Evolutionary conservation across 2,329 filamentous ascomycete species (phyloP).

Genomic region (Eurotiales sp.): DNA sequence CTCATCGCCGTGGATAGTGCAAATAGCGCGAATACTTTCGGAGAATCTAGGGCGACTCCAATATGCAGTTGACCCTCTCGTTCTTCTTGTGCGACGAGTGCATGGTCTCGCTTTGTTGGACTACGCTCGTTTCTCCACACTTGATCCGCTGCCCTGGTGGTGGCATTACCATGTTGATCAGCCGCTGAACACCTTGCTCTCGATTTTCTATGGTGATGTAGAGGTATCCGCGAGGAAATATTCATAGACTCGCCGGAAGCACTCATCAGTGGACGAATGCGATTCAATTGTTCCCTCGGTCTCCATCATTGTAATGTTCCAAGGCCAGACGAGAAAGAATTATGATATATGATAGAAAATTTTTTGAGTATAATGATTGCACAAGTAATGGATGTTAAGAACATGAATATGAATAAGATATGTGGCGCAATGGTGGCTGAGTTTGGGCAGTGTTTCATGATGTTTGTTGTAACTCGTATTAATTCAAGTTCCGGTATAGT

Average conservation of each 20-base stretch:
- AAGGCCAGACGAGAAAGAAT: too few species aligned
- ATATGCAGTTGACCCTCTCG: constrained; percentile 19
- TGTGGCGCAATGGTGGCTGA: neutral
- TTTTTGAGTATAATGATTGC: too few species aligned
- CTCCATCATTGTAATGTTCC: too few species aligned
- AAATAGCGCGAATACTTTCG: constrained; percentile 10
- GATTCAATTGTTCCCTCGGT: too few species aligned
- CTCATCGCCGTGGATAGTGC: neutral
- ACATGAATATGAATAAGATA: too few species aligned
- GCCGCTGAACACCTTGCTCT: constrained; percentile 35
- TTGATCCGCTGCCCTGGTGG: constrained; percentile 57
- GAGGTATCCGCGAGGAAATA: neutral
- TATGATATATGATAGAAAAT: too few species aligned
- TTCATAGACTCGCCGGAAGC: neutral
- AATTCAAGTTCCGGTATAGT: neutral
- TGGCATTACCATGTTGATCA: constrained; percentile 57
- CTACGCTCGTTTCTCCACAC: constrained; percentile 51
- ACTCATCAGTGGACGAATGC: too few species aligned
- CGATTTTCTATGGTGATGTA: neutral
- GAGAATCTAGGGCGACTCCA: constrained; percentile 17
- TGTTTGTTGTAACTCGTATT: neutral
- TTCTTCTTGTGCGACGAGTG: constrained; percentile 21
- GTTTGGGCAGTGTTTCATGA: neutral
- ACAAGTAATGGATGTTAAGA: too few species aligned
- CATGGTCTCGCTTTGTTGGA: constrained; percentile 50